Conservation (phyloP, 73 alveolate genomes). For the Urostyla sp. region DNA sequence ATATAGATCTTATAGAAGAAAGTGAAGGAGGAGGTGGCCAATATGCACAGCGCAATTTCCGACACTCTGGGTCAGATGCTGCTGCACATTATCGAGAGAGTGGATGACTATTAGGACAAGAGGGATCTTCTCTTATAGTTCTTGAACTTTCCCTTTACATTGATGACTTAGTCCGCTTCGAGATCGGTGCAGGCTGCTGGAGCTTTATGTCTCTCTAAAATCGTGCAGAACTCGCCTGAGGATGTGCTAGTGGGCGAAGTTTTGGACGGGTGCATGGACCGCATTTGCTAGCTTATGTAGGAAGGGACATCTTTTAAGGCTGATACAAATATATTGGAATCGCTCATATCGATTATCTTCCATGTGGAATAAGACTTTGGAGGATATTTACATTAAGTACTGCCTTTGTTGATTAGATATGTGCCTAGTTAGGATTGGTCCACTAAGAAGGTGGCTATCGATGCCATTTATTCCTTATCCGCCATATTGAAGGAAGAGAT, state of each 20-base stretch:
- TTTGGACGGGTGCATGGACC: conserved; percentile 73
- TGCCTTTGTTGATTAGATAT: conserved; percentile 84
- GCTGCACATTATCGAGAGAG: conserved; percentile 53
- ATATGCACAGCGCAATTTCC: conserved; percentile 57
- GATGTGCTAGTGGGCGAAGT: conserved; percentile 67
- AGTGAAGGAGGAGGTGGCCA: conserved; percentile 63
- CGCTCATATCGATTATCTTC: conserved; percentile 81
- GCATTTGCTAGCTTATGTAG: conserved; percentile 49
- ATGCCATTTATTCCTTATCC: conserved; percentile 90
- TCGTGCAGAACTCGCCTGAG: conserved; percentile 91
- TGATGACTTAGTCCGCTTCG: conserved; percentile 38
- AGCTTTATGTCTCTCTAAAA: conserved; percentile 85
- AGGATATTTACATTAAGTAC: conserved; percentile 82
- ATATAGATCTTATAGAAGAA: conserved; percentile 42
- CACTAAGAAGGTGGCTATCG: conserved; percentile 88
- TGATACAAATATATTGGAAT: conserved; percentile 78
- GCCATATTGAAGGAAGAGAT: conserved; percentile 87
- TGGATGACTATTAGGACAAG: conserved; percentile 49
- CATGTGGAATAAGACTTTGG: conserved; percentile 90
- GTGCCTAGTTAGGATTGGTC: conserved; percentile 88
- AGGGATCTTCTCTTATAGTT: conserved; percentile 2
- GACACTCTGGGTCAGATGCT: conserved; percentile 61
- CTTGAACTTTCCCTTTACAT: conserved; percentile 17
- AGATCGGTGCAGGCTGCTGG: conserved; percentile 73
- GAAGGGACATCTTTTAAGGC: conserved; percentile 71